Evolutionary conservation across 345 rosid genomes (phyloP).

Genomic region (Pistacia vera): DNA sequence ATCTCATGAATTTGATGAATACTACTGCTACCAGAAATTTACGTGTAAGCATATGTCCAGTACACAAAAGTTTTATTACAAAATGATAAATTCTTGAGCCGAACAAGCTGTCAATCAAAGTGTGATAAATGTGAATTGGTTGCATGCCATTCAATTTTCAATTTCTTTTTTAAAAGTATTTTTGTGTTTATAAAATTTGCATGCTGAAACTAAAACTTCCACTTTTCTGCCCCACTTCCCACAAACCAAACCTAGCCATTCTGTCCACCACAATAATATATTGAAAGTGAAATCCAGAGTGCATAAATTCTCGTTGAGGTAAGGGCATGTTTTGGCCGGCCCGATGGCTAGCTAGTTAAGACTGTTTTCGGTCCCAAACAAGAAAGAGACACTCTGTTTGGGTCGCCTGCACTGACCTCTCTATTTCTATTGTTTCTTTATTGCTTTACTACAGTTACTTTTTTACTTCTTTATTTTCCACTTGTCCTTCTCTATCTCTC

Average conservation of each 20-base stretch:
- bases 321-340: conserved; percentile 26
- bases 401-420: conserved; percentile 27
- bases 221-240: conserved; percentile 40
- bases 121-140: not conserved
- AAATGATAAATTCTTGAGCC: not conserved
- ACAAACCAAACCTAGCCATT: conserved; percentile 20
- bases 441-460: conserved; percentile 11
- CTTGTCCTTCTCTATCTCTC: conserved; percentile 27
- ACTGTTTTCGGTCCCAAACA: conserved; percentile 6
- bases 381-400: conserved; percentile 10
- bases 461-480: conserved; percentile 30
- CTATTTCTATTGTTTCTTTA: conserved; percentile 20
- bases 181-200: conserved; percentile 16
- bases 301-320: conserved; percentile 9
- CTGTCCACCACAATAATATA: not conserved
- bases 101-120: conserved; percentile 13
- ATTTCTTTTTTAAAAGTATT: not conserved
- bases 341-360: not conserved
- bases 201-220: conserved; percentile 21
- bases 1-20: conserved; percentile 18
- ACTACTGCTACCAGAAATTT: not conserved
- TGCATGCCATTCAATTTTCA: conserved; percentile 10
- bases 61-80: no score
- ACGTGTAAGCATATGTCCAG: no score
- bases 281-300: conserved; percentile 13